phyloP scores from a whole-genome alignment of 805 yeast genomes.

The Torulaspora gathmanii region DNA sequence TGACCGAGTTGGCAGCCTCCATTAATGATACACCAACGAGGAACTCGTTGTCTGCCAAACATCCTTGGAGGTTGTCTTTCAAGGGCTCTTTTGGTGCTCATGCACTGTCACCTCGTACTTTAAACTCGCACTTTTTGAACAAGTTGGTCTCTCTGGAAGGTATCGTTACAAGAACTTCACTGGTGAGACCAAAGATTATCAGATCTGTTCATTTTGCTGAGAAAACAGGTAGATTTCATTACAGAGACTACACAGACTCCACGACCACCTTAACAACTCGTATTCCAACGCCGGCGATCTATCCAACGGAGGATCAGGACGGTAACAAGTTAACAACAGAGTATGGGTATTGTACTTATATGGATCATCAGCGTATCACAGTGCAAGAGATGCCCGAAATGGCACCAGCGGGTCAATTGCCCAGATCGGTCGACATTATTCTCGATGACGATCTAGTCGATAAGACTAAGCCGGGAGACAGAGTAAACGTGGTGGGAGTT shows the following conservation, averaged over 20 bases:
- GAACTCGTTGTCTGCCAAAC: slow-evolving; percentile 50
- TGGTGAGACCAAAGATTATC: slow-evolving; percentile 87
- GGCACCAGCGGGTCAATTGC: slow-evolving; percentile 97
- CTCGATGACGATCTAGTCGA: slow-evolving; percentile 94
- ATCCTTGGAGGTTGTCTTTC: slow-evolving; percentile 58
- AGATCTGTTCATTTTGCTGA: slow-evolving; percentile 93
- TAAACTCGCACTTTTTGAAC: slow-evolving; percentile 70
- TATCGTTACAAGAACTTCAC: slow-evolving; percentile 87
- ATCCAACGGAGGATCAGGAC: slow-evolving; percentile 88
- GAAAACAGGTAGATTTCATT: slow-evolving; percentile 73
- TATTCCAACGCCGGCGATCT: slow-evolving; percentile 66
- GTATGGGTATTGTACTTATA: slow-evolving; percentile 85
- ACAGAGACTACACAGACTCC: slow-evolving; percentile 88
- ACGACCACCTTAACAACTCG: slow-evolving; percentile 65
- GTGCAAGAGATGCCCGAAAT: slow-evolving; percentile 97
- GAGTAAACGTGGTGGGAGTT: slow-evolving; percentile 90
- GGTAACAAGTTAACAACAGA: slow-evolving; percentile 87
- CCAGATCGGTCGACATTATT: slow-evolving; percentile 87
- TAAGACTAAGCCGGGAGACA: slow-evolving; percentile 88
- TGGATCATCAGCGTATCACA: slow-evolving; percentile 90
- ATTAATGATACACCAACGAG: slow-evolving; percentile 38
- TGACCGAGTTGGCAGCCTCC: slow-evolving; percentile 71
- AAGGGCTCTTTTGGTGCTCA: slow-evolving; percentile 90
- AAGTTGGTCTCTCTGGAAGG: slow-evolving; percentile 88
- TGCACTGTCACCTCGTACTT: slow-evolving; percentile 80